A percentile compares a stretch with the other conserved stretches of the same genome.
Evolutionary conservation across 495 filamentous ascomycete species (phyloP).

Genomic region (Glutinoglossum americanum): DNA sequence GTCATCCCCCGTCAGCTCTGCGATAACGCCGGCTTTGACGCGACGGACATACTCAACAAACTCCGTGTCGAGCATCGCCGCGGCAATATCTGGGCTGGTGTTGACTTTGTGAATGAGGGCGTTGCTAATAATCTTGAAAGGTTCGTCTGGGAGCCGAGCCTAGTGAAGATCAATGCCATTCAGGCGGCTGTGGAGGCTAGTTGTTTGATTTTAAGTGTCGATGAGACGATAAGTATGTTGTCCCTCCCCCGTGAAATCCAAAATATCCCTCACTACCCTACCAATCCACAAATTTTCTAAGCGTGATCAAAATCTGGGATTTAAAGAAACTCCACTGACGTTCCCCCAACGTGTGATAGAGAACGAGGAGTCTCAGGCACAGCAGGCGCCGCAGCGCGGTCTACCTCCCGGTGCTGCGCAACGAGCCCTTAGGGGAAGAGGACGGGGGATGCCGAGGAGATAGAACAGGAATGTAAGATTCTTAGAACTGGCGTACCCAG

Average conservation of each 20-base stretch:
- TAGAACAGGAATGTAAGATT: slow-evolving; percentile 24
- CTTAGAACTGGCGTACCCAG: too few relatives aligned
- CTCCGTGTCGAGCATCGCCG: slow-evolving; percentile 86
- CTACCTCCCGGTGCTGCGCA: slow-evolving; percentile 86
- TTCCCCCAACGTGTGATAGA: slow-evolving; percentile 11
- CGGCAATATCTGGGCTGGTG: slow-evolving; percentile 80
- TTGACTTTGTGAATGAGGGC: slow-evolving; percentile 84
- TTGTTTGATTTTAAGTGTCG: slow-evolving; percentile 86
- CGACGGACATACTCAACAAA: slow-evolving; percentile 88
- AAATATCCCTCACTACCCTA: too few relatives aligned
- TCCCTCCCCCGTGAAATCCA: background rate
- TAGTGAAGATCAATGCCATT: slow-evolving; percentile 95
- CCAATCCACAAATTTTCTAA: too few relatives aligned
- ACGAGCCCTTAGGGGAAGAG: slow-evolving; percentile 62
- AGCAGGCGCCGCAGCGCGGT: slow-evolving; percentile 54
- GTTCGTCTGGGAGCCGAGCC: slow-evolving; percentile 91
- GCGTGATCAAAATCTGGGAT: too few relatives aligned
- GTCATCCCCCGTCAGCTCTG: slow-evolving; percentile 91
- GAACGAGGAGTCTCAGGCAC: slow-evolving; percentile 74
- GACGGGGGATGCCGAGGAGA: slow-evolving; percentile 78
- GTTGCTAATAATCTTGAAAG: slow-evolving; percentile 77
- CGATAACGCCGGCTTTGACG: slow-evolving; percentile 96
- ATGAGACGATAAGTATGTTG: slow-evolving; percentile 75
- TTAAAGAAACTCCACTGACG: background rate
- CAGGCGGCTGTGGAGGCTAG: slow-evolving; percentile 87